Percentiles rank a stretch among this genome's conserved stretches.
phyloP scores from a whole-genome alignment of 1,284 basidiomycete species.

The Omphalotus olearius region DNA sequence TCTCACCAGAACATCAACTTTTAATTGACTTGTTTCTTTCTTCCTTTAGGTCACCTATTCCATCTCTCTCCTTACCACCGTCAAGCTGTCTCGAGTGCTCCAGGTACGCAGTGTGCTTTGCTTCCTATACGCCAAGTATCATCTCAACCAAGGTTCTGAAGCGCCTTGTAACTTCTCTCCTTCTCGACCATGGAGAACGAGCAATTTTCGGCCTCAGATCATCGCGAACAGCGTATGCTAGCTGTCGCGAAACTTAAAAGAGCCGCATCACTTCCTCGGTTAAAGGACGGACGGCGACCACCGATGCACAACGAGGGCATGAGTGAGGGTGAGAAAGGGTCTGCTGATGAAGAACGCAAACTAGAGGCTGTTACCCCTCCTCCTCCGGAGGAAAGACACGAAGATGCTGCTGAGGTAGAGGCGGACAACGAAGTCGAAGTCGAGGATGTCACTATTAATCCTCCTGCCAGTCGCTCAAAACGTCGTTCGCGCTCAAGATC shows the following conservation, averaged over 20 bases:
- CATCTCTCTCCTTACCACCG: too few relatives aligned
- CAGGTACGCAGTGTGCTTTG: neutral
- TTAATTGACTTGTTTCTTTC: too few relatives aligned
- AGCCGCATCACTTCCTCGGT: conserved; percentile 83
- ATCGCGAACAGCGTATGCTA: conserved; percentile 71
- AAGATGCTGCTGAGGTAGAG: conserved; percentile 8
- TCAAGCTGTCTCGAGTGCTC: neutral
- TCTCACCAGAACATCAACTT: too few relatives aligned
- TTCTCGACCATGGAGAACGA: conserved; percentile 33
- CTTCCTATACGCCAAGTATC: neutral
- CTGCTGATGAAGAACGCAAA: conserved; percentile 48
- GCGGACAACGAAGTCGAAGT: conserved; percentile 19
- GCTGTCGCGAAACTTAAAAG: conserved; percentile 88
- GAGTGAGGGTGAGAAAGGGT: conserved; percentile 68
- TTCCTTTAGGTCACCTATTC: too few relatives aligned
- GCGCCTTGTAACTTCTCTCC: neutral
- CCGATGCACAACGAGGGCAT: conserved; percentile 78
- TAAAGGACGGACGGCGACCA: conserved; percentile 81
- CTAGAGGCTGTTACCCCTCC: conserved; percentile 26
- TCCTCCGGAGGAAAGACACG: conserved; percentile 2
- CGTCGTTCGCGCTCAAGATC: conserved; percentile 74
- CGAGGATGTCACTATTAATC: conserved; percentile 12
- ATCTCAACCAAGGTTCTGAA: neutral
- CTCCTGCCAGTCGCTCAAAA: conserved; percentile 41
- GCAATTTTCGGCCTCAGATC: conserved; percentile 44